These are phyloP conservation scores for Lotmaria passim DNA, from an alignment of 208 protist genomes.

Conservation along the genomic window DNA sequence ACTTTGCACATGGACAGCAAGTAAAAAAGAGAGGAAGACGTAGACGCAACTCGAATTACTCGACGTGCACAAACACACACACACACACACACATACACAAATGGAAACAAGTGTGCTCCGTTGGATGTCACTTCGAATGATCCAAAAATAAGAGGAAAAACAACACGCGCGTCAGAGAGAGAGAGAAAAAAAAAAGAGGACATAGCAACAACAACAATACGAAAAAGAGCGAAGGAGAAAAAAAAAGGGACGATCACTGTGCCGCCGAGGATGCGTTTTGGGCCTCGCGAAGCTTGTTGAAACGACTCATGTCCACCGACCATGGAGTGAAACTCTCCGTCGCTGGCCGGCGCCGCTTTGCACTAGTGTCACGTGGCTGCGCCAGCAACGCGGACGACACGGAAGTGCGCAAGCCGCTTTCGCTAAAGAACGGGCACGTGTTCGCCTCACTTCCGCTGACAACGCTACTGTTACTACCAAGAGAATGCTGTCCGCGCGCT, in stretches of 20 bases:
- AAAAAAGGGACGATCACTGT: not conserved
- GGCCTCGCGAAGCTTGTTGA: constrained; percentile 18
- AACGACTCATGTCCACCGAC: constrained; percentile 32
- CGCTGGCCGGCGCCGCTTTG: constrained; percentile 32
- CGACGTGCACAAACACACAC: constrained; percentile 14
- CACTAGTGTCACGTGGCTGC: constrained; percentile 23
- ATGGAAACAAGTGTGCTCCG: no score
- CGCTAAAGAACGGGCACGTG: not conserved
- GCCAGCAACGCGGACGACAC: constrained; percentile 8
- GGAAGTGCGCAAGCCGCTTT: constrained; percentile 4
- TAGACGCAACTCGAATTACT: not conserved
- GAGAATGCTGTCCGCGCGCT: not conserved
- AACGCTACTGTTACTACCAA: constrained; percentile 6
- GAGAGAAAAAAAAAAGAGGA: constrained; percentile 21
- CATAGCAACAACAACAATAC: constrained; percentile 6
- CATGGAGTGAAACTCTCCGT: constrained; percentile 33
- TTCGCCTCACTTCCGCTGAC: not conserved
- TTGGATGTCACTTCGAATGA: no score
- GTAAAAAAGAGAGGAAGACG: not conserved
- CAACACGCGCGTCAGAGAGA: not conserved
- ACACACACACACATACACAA: constrained; percentile 15
- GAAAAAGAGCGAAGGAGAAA: constrained; percentile 24
- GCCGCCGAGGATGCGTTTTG: not conserved
- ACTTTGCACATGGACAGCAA: no score
- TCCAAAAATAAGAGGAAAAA: not conserved